These are phyloP conservation scores for Canavalia ensiformis DNA, from an alignment of 306 rosid species.

Conservation along the genomic window DNA sequence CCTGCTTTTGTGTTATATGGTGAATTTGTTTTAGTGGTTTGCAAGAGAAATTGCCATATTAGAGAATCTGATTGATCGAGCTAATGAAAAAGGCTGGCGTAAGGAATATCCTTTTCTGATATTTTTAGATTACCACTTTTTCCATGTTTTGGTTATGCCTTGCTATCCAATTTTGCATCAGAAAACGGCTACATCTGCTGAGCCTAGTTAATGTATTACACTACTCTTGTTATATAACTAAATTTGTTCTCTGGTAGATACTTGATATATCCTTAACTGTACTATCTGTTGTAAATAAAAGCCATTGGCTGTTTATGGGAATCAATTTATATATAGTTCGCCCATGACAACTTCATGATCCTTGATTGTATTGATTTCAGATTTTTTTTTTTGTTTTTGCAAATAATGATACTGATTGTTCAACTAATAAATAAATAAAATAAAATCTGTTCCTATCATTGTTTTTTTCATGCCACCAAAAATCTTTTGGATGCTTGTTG, in stretches of 20 bases:
- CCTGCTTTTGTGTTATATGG: conserved; percentile 47
- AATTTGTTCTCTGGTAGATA: neutral
- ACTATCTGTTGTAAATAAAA: conserved; percentile 15
- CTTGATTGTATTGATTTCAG: conserved; percentile 5
- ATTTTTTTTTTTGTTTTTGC: conserved; percentile 5
- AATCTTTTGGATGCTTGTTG: neutral
- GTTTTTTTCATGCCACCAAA: conserved; percentile 32
- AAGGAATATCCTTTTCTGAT: conserved; percentile 87
- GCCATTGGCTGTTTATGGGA: conserved; percentile 2
- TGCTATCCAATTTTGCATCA: conserved; percentile 23
- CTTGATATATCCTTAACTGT: conserved; percentile 8
- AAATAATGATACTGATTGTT: conserved; percentile 4
- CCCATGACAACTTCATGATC: conserved; percentile 14
- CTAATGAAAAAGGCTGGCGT: conserved; percentile 94
- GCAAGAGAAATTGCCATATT: conserved; percentile 65
- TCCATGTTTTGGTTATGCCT: conserved; percentile 10
- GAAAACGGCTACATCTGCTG: conserved; percentile 30
- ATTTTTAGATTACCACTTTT: conserved; percentile 27
- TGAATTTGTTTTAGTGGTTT: conserved; percentile 73
- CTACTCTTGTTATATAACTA: neutral
- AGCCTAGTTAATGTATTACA: conserved; percentile 33
- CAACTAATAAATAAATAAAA: conserved; percentile 26
- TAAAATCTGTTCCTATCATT: conserved; percentile 22
- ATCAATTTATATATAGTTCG: neutral
- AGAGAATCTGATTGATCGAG: conserved; percentile 75